Evolutionary conservation across 108 stramenopile genomes (phyloP).

Genomic region (Schizochytrium sp.): DNA sequence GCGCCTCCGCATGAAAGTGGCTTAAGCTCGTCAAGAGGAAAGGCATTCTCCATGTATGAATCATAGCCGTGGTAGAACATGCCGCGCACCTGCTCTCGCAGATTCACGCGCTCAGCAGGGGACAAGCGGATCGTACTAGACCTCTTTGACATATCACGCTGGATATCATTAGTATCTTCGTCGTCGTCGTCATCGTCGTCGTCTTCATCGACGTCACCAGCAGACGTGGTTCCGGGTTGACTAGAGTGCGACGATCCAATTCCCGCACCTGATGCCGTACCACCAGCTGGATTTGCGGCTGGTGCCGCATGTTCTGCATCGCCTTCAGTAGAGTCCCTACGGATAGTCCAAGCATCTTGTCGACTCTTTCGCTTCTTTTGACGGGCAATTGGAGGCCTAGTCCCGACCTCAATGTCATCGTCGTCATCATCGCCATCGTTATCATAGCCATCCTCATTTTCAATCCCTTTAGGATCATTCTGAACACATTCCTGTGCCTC

Average conservation of each 20-base stretch:
- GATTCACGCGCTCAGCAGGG: neutral
- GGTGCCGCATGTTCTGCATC: neutral
- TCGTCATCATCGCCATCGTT: neutral
- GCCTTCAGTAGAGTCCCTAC: neutral
- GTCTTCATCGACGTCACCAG: too few relatives aligned
- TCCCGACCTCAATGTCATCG: neutral
- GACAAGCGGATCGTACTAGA: neutral
- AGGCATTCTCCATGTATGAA: constrained; percentile 89
- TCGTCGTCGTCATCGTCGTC: neutral
- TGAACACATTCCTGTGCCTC: neutral
- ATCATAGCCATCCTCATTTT: neutral
- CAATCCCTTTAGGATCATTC: neutral
- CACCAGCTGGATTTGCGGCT: neutral
- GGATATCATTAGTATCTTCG: neutral
- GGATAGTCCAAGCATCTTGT: constrained; percentile 16
- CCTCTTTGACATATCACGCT: neutral
- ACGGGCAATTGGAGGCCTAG: neutral
- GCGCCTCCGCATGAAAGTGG: constrained; percentile 84
- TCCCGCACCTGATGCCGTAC: neutral
- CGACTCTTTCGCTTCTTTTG: neutral
- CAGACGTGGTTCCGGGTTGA: too few relatives aligned
- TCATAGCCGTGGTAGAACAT: constrained; percentile 90
- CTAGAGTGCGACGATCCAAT: neutral
- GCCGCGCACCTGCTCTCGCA: constrained; percentile 37
- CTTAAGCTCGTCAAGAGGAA: constrained; percentile 85